phyloP scores from a whole-genome alignment of 225 moss, liverwort and hornwort genomes.

The Neckera pumila region DNA sequence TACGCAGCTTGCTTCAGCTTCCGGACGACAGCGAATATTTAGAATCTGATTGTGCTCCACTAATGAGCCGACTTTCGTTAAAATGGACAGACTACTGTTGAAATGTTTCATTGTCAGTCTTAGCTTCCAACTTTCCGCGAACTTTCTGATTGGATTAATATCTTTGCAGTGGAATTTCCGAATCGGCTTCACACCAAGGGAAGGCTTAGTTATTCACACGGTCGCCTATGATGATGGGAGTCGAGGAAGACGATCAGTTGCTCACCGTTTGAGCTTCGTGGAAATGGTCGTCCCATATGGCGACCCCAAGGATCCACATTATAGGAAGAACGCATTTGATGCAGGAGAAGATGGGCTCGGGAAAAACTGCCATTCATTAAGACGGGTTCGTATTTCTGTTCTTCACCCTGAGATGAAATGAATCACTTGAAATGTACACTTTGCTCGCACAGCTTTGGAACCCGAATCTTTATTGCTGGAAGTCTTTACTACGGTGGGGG shows the following conservation, averaged over 20 bases:
- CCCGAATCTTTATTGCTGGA: not conserved
- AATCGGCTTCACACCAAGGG: conserved; percentile 34
- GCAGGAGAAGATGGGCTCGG: conserved; percentile 45
- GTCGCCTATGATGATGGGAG: conserved; percentile 44
- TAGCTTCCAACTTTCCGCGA: not conserved
- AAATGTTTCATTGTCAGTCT: not conserved
- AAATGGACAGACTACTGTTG: not conserved
- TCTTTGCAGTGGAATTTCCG: conserved; percentile 41
- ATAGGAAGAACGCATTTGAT: conserved; percentile 43
- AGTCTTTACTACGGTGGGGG: not conserved
- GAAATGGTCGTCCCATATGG: conserved; percentile 48
- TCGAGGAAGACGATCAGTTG: conserved; percentile 36
- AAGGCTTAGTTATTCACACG: conserved; percentile 38
- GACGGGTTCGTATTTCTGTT: conserved; percentile 10
- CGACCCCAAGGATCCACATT: conserved; percentile 38
- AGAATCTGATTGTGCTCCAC: not conserved
- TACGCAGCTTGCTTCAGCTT: not conserved
- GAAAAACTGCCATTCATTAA: conserved; percentile 33
- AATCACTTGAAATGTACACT: not conserved
- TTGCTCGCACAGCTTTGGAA: not conserved
- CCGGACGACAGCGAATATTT: not conserved
- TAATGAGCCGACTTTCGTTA: no score
- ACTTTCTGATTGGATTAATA: not conserved
- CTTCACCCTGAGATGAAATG: not conserved
- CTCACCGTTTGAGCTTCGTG: conserved; percentile 38